phyloP scores from a whole-genome alignment of 78 protist species.

The Protostelium mycophagum region DNA sequence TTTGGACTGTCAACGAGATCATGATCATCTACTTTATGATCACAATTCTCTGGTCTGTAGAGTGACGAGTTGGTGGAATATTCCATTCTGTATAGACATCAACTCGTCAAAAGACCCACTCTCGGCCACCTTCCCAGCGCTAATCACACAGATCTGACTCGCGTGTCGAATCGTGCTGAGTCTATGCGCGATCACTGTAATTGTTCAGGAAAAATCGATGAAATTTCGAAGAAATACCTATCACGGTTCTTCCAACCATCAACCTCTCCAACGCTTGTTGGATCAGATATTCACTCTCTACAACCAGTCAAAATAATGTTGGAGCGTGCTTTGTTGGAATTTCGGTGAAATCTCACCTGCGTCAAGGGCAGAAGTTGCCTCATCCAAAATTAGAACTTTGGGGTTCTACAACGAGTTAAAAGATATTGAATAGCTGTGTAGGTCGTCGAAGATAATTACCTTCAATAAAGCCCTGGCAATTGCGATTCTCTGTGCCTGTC shows the following conservation, averaged over 20 bases:
- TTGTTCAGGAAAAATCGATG: background rate
- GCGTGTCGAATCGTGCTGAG: conserved; percentile 81
- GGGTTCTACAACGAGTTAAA: conserved; percentile 53
- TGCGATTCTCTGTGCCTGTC: conserved; percentile 90
- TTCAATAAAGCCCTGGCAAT: conserved; percentile 89
- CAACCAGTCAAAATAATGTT: too few species aligned
- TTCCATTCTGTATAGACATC: conserved; percentile 33
- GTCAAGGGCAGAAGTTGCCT: conserved; percentile 60
- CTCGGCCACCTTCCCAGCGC: conserved; percentile 79
- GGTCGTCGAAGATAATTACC: background rate
- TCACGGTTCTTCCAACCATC: conserved; percentile 72
- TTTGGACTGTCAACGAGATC: too few species aligned
- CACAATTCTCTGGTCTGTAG: conserved; percentile 51
- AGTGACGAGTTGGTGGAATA: background rate
- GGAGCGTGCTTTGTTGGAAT: background rate
- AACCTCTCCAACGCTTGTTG: conserved; percentile 78
- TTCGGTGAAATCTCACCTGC: background rate
- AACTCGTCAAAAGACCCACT: conserved; percentile 80
- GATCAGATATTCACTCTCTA: conserved; percentile 58
- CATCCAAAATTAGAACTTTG: conserved; percentile 89
- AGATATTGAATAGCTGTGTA: too few species aligned
- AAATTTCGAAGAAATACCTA: conserved; percentile 33
- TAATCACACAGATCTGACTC: conserved; percentile 61
- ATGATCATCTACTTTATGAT: too few species aligned
- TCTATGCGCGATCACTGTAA: conserved; percentile 94